Evolutionary conservation across 225 moss, liverwort and hornwort species (phyloP).

Genomic region (Bryum argenteum): DNA sequence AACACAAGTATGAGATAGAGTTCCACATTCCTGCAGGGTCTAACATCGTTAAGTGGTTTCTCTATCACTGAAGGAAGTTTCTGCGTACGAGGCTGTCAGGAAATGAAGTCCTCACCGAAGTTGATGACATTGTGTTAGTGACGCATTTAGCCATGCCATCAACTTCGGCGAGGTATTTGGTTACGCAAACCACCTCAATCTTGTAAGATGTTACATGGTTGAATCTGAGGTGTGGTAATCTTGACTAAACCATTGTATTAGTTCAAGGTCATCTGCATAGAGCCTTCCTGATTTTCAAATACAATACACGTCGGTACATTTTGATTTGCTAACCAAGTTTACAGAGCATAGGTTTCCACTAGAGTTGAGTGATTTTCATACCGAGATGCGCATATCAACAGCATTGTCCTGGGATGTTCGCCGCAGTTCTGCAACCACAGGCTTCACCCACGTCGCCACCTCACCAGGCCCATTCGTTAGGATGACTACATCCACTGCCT

Average conservation of each 20-base stretch:
- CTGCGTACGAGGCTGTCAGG: not conserved
- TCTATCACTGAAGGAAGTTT: too few relatives aligned
- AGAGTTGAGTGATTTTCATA: slow-evolving; percentile 22
- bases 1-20: not conserved
- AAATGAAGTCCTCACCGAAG: too few relatives aligned
- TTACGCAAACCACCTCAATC: not conserved
- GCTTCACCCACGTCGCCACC: slow-evolving; percentile 92
- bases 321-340: not conserved
- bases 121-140: too few relatives aligned
- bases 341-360: not conserved
- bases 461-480: slow-evolving; percentile 88
- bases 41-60: not conserved
- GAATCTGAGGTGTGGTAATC: not conserved
- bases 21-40: not conserved
- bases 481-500: slow-evolving; percentile 65
- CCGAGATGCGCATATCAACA: slow-evolving; percentile 68
- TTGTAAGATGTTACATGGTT: not conserved
- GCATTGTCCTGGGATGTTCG: slow-evolving; percentile 34
- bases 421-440: slow-evolving; percentile 63
- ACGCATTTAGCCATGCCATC: not conserved
- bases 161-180: not conserved
- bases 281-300: not conserved
- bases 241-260: not conserved
- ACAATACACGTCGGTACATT: not conserved
- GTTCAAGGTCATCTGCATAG: not conserved